Percentiles rank a stretch among this genome's conserved stretches.
phyloP scores from a whole-genome alignment of 192 early-diverging fungal species.

The Coemansia sp. region DNA sequence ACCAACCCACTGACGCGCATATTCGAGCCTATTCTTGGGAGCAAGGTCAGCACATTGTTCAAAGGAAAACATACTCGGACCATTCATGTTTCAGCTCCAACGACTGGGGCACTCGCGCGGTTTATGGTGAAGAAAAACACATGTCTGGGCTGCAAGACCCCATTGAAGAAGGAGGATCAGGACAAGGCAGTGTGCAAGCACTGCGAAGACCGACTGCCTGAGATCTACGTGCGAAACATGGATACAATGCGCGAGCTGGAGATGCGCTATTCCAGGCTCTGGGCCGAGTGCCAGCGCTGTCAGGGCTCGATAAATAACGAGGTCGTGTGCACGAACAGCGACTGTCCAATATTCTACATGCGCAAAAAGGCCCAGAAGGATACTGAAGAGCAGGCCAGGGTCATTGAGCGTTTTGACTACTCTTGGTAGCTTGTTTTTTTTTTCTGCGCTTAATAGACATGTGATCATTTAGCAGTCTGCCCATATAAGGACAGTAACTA shows the following conservation, averaged over 20 bases:
- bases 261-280: constrained; percentile 78
- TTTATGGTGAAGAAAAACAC: constrained; percentile 92
- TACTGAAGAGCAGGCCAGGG: constrained; percentile 66
- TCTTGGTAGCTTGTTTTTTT: constrained; percentile 48
- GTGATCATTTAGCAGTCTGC: not conserved
- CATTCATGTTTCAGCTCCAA: constrained; percentile 83
- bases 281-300: constrained; percentile 98
- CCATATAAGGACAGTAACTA: not conserved
- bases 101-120: constrained; percentile 86
- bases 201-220: constrained; percentile 67
- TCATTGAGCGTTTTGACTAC: constrained; percentile 75
- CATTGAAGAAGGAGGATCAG: constrained; percentile 61
- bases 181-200: constrained; percentile 78
- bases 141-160: constrained; percentile 89
- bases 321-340: constrained; percentile 90
- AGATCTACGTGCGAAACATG: constrained; percentile 78
- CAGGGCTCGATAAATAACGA: constrained; percentile 93
- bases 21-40: constrained; percentile 94
- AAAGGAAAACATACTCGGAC: constrained; percentile 75
- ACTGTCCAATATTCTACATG: constrained; percentile 99
- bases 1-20: constrained; percentile 90
- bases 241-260: constrained; percentile 70
- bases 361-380: constrained; percentile 96
- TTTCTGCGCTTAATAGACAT: not conserved
- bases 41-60: constrained; percentile 78